A percentile compares a stretch with the other conserved stretches of the same genome.
These are phyloP conservation scores for Xylariaceae sp. DNA, from an alignment of 2,329 filamentous ascomycete genomes.

Conservation along the genomic window DNA sequence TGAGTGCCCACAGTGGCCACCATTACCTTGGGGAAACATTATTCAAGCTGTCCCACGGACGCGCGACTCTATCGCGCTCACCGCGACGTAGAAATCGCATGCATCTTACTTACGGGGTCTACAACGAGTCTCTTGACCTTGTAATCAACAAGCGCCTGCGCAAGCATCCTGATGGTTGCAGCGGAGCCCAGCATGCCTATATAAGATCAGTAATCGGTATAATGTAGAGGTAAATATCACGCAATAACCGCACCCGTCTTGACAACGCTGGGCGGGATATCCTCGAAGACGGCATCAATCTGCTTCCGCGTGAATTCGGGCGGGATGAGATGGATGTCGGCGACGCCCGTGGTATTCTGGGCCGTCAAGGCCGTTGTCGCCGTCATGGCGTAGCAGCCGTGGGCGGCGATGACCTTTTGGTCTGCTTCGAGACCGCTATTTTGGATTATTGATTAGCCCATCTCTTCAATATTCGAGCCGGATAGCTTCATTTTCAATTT, in stretches of 20 bases:
- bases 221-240: neutral
- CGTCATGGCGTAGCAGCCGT: constrained; percentile 94
- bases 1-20: constrained; percentile 73
- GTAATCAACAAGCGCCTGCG: constrained; percentile 55
- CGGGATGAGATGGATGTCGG: constrained; percentile 74
- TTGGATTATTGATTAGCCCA: neutral
- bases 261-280: constrained; percentile 83
- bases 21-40: constrained; percentile 64
- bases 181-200: constrained; percentile 77
- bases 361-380: constrained; percentile 93
- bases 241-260: constrained; percentile 66
- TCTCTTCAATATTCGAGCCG: neutral
- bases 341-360: constrained; percentile 84
- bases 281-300: constrained; percentile 76
- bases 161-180: constrained; percentile 63
- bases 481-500: neutral
- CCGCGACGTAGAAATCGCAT: neutral
- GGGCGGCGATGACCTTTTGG: constrained; percentile 87
- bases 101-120: constrained; percentile 58
- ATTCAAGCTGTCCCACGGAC: neutral
- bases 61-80: neutral
- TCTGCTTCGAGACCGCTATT: constrained; percentile 86
- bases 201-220: neutral
- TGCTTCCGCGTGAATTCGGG: constrained; percentile 75
- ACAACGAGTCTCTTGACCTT: constrained; percentile 57